Conservation (phyloP, 2,329 filamentous ascomycete species). For the Fonsecaea monophora region DNA sequence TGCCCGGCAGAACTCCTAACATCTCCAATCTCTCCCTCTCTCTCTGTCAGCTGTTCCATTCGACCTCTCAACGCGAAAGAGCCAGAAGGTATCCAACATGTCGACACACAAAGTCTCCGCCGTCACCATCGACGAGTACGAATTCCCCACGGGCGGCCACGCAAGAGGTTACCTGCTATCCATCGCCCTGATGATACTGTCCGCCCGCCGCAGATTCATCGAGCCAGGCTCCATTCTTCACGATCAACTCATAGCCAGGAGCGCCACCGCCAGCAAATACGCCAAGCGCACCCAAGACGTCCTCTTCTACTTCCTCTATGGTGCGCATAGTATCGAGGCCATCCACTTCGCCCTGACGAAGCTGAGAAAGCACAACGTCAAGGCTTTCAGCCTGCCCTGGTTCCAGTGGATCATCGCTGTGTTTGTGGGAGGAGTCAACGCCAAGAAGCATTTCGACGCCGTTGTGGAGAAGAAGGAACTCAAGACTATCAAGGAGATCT, state of each 20-base stretch:
- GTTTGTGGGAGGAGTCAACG: constrained; percentile 29
- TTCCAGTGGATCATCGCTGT: constrained; percentile 33
- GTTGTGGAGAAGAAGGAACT: constrained; percentile 33
- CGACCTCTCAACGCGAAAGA: background rate
- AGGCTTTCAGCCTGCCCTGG: constrained; percentile 28
- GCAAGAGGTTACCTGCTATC: constrained; percentile 23
- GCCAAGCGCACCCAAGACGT: constrained; percentile 30
- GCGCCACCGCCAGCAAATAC: constrained; percentile 23
- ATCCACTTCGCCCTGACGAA: constrained; percentile 29
- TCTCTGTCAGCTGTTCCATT: background rate
- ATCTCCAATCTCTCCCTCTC: constrained; percentile 11
- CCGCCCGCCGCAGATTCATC: constrained; percentile 32
- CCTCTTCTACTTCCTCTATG: constrained; percentile 33
- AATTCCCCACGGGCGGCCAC: constrained; percentile 27
- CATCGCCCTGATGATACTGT: constrained; percentile 30
- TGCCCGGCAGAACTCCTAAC: constrained; percentile 13
- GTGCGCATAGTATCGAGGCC: constrained; percentile 24
- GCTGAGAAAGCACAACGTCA: constrained; percentile 33
- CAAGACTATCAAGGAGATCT: constrained; percentile 34
- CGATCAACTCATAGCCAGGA: constrained; percentile 32
- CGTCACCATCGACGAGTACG: constrained; percentile 35
- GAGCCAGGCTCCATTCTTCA: constrained; percentile 33
- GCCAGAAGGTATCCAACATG: constrained; percentile 20
- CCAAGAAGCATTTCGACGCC: constrained; percentile 28
- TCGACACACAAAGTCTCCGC: constrained; percentile 33